phyloP scores from a whole-genome alignment of 176 grass and related monocot species.

The Carex parvula region DNA sequence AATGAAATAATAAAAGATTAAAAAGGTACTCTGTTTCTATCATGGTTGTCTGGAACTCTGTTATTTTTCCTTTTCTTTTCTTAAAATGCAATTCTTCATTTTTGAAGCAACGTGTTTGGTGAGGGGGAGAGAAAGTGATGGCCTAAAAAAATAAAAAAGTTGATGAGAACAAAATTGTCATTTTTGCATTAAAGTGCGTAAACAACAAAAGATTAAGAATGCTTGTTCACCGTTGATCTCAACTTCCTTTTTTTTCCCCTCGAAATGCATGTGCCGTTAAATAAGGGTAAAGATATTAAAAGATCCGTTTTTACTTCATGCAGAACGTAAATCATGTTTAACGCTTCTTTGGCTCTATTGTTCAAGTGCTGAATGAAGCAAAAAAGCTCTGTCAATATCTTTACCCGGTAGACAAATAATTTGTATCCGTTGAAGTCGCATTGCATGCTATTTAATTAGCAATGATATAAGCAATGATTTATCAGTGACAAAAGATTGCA shows the following conservation, averaged over 20 bases:
- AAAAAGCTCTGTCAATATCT: too few relatives aligned
- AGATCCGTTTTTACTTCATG: too few relatives aligned
- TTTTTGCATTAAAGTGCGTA: background rate
- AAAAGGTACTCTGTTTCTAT: constrained; percentile 33
- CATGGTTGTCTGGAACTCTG: background rate
- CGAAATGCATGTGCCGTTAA: background rate
- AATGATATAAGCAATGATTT: background rate
- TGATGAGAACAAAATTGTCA: background rate
- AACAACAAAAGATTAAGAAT: background rate
- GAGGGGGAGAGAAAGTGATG: constrained; percentile 46
- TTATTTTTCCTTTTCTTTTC: constrained; percentile 1
- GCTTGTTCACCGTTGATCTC: background rate
- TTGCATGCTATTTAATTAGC: background rate
- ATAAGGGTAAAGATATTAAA: too few relatives aligned
- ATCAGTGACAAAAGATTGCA: background rate
- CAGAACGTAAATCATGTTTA: too few relatives aligned
- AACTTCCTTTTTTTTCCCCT: background rate
- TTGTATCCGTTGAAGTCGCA: background rate
- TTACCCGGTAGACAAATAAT: background rate
- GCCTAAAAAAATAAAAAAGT: background rate
- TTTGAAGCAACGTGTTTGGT: constrained; percentile 89
- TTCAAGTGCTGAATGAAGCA: too few relatives aligned
- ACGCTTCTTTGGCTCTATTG: too few relatives aligned
- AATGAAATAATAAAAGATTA: constrained; percentile 15
- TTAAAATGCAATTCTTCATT: constrained; percentile 37